phyloP scores from a whole-genome alignment of 441 rosid species.

The Populus tomentosa region DNA sequence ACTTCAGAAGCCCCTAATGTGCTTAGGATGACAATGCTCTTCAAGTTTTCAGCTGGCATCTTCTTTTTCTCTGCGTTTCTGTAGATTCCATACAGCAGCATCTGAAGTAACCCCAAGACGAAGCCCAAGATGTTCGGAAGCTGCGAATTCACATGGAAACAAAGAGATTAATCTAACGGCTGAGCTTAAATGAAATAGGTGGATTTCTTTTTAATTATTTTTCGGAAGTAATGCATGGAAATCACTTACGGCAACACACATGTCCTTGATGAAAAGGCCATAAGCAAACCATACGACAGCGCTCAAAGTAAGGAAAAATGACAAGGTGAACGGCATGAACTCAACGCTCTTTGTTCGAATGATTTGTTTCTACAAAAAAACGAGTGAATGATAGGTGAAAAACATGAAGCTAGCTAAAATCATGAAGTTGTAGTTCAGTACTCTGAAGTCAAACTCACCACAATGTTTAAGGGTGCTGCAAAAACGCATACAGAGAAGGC shows the following conservation, averaged over 20 bases:
- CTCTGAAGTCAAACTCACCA: slow-evolving; percentile 35
- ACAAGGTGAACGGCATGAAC: slow-evolving; percentile 83
- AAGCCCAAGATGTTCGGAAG: slow-evolving; percentile 80
- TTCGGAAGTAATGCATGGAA: background rate
- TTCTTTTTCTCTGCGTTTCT: slow-evolving; percentile 34
- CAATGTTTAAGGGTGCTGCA: slow-evolving; percentile 71
- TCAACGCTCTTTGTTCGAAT: slow-evolving; percentile 78
- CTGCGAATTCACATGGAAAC: slow-evolving; percentile 27
- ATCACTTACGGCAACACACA: slow-evolving; percentile 65
- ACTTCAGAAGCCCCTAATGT: slow-evolving; percentile 44
- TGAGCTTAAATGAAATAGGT: background rate
- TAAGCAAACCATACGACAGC: slow-evolving; percentile 85
- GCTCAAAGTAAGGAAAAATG: slow-evolving; percentile 71
- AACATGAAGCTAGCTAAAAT: background rate
- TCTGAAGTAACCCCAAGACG: slow-evolving; percentile 64
- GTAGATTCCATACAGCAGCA: slow-evolving; percentile 56
- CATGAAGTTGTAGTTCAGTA: background rate
- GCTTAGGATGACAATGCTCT: slow-evolving; percentile 29
- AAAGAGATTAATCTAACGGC: background rate
- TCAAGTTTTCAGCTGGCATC: slow-evolving; percentile 16
- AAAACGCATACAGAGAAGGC: slow-evolving; percentile 64
- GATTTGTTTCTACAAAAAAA: slow-evolving; percentile 51
- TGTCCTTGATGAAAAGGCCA: slow-evolving; percentile 55
- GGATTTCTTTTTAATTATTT: background rate
- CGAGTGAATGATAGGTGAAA: too few relatives aligned